phyloP scores from a whole-genome alignment of 257 asterid species.

The Plantago elongata region DNA sequence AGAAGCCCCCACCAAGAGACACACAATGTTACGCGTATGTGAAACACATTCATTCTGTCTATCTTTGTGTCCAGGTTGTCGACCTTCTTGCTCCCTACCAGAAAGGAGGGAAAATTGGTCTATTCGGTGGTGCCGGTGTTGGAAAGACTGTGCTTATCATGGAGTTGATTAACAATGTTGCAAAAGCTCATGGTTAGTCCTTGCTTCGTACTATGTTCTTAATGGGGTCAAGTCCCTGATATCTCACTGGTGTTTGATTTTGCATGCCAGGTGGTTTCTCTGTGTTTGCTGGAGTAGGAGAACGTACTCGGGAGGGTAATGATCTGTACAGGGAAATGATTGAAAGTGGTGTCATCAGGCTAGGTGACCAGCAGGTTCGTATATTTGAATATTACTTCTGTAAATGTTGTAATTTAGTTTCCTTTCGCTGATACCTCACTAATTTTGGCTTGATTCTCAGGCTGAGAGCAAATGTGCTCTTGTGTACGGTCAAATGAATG shows the following conservation, averaged over 20 bases:
- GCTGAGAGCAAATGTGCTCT: slow-evolving; percentile 95
- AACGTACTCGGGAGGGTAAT: slow-evolving; percentile 97
- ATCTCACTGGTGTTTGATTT: slow-evolving; percentile 13
- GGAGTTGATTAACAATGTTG: slow-evolving; percentile 93
- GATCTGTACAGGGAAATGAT: slow-evolving; percentile 99
- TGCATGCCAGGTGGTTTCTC: slow-evolving; percentile 86
- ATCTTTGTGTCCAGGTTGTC: slow-evolving; percentile 49
- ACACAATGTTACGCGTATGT: not conserved
- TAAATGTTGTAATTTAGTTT: not conserved
- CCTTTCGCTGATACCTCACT: slow-evolving; percentile 1
- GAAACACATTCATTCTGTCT: not conserved
- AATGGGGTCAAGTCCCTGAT: not conserved
- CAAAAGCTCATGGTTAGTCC: slow-evolving; percentile 87
- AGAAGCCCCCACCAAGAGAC: not conserved
- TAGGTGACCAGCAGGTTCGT: slow-evolving; percentile 89
- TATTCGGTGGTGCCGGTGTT: slow-evolving; percentile 97
- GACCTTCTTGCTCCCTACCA: slow-evolving; percentile 98
- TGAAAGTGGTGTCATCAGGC: slow-evolving; percentile 99
- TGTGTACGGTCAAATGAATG: slow-evolving; percentile 98
- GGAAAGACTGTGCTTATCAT: slow-evolving; percentile 95
- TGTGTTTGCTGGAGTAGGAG: slow-evolving; percentile 99
- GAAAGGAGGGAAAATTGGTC: slow-evolving; percentile 97
- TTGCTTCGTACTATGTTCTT: not conserved
- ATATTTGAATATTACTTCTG: not conserved
- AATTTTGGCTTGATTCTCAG: slow-evolving; percentile 26